Percentiles rank a stretch among this genome's conserved stretches.
These are phyloP conservation scores for Coemansia biformis DNA, from an alignment of 192 early-diverging fungal genomes.

Conservation along the genomic window DNA sequence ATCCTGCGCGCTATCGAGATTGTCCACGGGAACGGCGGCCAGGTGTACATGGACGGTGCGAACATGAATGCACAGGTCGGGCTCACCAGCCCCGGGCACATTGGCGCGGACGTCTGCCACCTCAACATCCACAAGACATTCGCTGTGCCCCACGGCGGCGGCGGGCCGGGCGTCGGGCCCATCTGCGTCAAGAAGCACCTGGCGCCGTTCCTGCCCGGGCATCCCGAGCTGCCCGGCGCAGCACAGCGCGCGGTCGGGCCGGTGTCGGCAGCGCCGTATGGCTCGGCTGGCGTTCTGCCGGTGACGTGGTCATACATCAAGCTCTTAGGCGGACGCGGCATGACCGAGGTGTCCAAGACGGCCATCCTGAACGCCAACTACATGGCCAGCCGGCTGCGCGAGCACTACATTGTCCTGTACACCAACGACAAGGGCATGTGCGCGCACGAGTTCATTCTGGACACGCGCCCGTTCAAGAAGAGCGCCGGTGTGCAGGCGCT, in stretches of 20 bases:
- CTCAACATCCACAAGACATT: slow-evolving; percentile 99
- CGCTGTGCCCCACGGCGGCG: slow-evolving; percentile 98
- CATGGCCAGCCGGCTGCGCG: slow-evolving; percentile 85
- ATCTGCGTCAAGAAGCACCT: slow-evolving; percentile 92
- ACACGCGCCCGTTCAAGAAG: slow-evolving; percentile 82
- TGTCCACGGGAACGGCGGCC: slow-evolving; percentile 90
- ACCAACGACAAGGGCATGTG: slow-evolving; percentile 93
- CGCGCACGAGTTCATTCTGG: slow-evolving; percentile 99
- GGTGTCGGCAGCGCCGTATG: slow-evolving; percentile 93
- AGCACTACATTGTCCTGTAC: slow-evolving; percentile 89
- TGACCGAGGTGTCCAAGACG: slow-evolving; percentile 78
- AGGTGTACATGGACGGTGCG: slow-evolving; percentile 98
- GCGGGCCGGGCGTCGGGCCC: slow-evolving; percentile 97
- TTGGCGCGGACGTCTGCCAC: slow-evolving; percentile 99
- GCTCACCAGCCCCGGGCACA: slow-evolving; percentile 80
- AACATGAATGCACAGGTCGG: slow-evolving; percentile 89
- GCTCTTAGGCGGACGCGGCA: slow-evolving; percentile 93
- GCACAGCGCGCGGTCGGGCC: slow-evolving; percentile 73
- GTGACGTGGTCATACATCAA: slow-evolving; percentile 99
- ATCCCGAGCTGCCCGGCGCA: slow-evolving; percentile 71
- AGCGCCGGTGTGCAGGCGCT: slow-evolving; percentile 82
- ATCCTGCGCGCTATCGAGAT: slow-evolving; percentile 85
- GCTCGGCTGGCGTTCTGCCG: slow-evolving; percentile 91
- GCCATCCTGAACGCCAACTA: slow-evolving; percentile 99
- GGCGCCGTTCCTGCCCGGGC: slow-evolving; percentile 86